These are phyloP conservation scores for Grosmannia penicillata DNA, from an alignment of 2,329 filamentous ascomycete species.

Conservation along the genomic window DNA sequence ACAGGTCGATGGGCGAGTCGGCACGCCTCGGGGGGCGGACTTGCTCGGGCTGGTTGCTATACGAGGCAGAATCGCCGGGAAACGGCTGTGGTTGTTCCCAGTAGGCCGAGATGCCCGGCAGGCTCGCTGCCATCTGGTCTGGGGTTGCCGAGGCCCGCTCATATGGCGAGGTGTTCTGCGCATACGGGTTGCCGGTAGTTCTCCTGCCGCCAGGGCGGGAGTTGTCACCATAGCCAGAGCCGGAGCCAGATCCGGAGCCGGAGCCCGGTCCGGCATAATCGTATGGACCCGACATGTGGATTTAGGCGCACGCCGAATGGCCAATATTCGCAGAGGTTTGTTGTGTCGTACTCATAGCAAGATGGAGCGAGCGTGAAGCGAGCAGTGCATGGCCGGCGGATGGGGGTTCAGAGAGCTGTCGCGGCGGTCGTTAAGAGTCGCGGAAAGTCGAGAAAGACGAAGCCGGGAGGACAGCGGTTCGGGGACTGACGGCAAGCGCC, in stretches of 20 bases:
- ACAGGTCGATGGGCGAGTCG: slow-evolving; percentile 36
- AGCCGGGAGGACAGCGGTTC: too few relatives aligned
- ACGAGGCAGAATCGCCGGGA: slow-evolving; percentile 17
- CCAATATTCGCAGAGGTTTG: too few relatives aligned
- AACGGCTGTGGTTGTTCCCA: slow-evolving; percentile 34
- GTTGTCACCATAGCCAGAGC: slow-evolving; percentile 1
- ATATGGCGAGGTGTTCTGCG: slow-evolving; percentile 1
- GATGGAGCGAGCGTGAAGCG: too few relatives aligned
- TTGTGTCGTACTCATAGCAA: too few relatives aligned
- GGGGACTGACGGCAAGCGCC: too few relatives aligned
- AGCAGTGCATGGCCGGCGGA: too few relatives aligned
- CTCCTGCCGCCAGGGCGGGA: neutral
- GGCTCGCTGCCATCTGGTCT: slow-evolving; percentile 19
- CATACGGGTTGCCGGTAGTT: neutral
- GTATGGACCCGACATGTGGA: slow-evolving; percentile 19
- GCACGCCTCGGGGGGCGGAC: slow-evolving; percentile 21
- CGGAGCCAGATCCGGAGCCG: neutral
- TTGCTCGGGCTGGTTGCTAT: slow-evolving; percentile 19
- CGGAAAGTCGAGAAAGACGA: too few relatives aligned
- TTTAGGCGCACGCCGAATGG: too few relatives aligned
- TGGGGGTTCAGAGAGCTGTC: too few relatives aligned
- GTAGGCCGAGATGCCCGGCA: slow-evolving; percentile 33
- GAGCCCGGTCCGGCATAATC: slow-evolving; percentile 8
- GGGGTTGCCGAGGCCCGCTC: slow-evolving; percentile 12
- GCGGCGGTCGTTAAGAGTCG: too few relatives aligned